Evolutionary conservation across 1,284 basidiomycete species (phyloP).

Genomic region (Gomphus sp.): DNA sequence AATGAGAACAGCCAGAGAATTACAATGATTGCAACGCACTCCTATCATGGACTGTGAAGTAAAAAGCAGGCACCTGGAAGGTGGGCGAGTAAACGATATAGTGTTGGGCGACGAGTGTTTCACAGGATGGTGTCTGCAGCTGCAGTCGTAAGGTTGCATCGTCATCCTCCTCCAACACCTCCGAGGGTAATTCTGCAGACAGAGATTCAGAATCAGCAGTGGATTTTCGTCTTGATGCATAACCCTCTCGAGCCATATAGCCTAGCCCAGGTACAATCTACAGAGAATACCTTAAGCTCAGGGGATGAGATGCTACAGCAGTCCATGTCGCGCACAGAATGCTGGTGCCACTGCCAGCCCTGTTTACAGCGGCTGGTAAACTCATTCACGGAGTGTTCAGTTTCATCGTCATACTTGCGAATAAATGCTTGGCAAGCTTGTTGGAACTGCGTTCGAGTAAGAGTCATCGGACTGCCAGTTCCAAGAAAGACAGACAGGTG

Average conservation of each 20-base stretch:
- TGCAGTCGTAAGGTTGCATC: conserved; percentile 30
- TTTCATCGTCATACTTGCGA: conserved; percentile 17
- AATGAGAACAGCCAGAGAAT: background rate
- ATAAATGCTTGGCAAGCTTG: conserved; percentile 48
- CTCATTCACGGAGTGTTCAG: conserved; percentile 11
- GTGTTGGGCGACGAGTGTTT: conserved; percentile 28
- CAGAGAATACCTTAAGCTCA: background rate
- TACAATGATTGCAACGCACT: conserved; percentile 38
- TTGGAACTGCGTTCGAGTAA: conserved; percentile 55
- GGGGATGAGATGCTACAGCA: conserved; percentile 9
- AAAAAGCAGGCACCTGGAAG: conserved; percentile 71
- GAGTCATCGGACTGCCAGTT: conserved; percentile 9
- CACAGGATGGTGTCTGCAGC: background rate
- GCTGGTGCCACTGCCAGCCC: conserved; percentile 52
- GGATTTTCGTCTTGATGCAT: conserved; percentile 5
- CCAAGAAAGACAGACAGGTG: background rate
- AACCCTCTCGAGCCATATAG: conserved; percentile 12
- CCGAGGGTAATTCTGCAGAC: background rate
- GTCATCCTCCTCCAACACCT: conserved; percentile 17
- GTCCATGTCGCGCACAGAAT: conserved; percentile 34
- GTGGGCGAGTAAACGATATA: conserved; percentile 64
- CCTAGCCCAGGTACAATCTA: conserved; percentile 10
- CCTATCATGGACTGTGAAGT: conserved; percentile 58
- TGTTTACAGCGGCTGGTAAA: conserved; percentile 12
- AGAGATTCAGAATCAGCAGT: background rate